A percentile compares a stretch with the other conserved stretches of the same genome.
phyloP scores from a whole-genome alignment of 1,284 basidiomycete genomes.

The Psilocybe mexicana region DNA sequence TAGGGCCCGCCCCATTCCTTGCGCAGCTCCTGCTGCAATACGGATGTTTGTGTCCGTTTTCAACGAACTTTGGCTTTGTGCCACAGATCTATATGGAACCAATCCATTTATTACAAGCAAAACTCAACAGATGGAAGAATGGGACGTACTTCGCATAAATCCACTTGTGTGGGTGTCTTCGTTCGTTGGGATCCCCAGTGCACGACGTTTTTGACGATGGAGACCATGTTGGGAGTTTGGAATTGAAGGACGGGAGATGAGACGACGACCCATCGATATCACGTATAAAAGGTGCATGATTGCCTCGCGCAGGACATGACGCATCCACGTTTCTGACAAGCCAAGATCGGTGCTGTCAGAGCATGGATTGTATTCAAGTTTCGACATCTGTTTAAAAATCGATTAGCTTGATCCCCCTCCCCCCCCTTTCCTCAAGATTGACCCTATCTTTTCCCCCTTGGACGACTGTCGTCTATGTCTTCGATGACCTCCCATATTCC shows the following conservation, averaged over 20 bases:
- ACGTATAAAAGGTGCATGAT: constrained; percentile 25
- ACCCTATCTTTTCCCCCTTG: background rate
- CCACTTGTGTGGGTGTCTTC: constrained; percentile 25
- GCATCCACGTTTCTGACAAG: constrained; percentile 32
- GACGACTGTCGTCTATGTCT: constrained; percentile 8
- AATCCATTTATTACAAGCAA: background rate
- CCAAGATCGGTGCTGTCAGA: constrained; percentile 18
- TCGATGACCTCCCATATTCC: constrained; percentile 50
- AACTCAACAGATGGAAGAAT: constrained; percentile 3
- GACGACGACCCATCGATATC: constrained; percentile 18
- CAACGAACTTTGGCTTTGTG: constrained; percentile 57
- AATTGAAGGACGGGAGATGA: constrained; percentile 17
- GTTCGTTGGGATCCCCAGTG: constrained; percentile 35
- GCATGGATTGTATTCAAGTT: constrained; percentile 21
- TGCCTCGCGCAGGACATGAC: constrained; percentile 32
- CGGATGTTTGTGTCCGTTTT: constrained; percentile 54
- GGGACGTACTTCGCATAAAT: constrained; percentile 46
- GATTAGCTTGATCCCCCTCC: constrained; percentile 7
- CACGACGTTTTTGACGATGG: constrained; percentile 38
- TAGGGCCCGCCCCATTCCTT: constrained; percentile 39
- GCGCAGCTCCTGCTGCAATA: constrained; percentile 66
- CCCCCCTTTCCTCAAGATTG: constrained; percentile 21
- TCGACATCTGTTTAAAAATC: constrained; percentile 28
- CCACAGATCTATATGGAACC: constrained; percentile 48
- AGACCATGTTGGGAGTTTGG: constrained; percentile 35